phyloP scores from a whole-genome alignment of 2,329 filamentous ascomycete species.

The Xylariaceae sp. region DNA sequence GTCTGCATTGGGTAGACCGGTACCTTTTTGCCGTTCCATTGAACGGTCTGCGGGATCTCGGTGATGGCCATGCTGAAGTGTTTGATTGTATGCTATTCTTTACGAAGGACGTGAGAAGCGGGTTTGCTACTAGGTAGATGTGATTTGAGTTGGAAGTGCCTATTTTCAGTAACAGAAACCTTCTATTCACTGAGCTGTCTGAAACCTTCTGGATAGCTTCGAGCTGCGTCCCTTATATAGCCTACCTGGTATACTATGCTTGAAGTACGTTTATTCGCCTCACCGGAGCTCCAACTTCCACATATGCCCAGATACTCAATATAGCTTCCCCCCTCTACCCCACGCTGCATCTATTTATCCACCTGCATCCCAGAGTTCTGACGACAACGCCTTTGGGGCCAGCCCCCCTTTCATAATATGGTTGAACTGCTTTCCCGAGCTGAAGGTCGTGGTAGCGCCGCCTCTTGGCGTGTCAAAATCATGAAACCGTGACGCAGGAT shows the following conservation, averaged over 20 bases:
- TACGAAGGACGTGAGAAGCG: background rate
- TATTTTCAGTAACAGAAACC: too few species aligned
- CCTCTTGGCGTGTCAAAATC: slow-evolving; percentile 12
- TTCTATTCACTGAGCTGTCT: too few species aligned
- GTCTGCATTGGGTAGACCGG: slow-evolving; percentile 50
- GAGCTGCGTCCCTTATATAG: too few species aligned
- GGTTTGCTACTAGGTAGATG: background rate
- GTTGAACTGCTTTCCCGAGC: background rate
- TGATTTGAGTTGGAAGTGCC: too few species aligned
- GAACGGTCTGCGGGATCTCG: slow-evolving; percentile 39
- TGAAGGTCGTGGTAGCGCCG: slow-evolving; percentile 3
- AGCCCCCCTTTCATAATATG: background rate
- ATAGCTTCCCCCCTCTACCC: slow-evolving; percentile 15
- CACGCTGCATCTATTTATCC: slow-evolving; percentile 17
- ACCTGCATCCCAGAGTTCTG: background rate
- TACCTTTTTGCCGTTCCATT: slow-evolving; percentile 45
- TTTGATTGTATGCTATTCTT: background rate
- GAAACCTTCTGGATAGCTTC: too few species aligned
- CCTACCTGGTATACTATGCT: background rate
- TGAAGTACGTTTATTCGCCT: slow-evolving; percentile 7
- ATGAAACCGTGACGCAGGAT: background rate
- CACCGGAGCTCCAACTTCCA: slow-evolving; percentile 15
- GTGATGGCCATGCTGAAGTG: slow-evolving; percentile 30
- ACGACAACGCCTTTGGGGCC: background rate
- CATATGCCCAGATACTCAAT: slow-evolving; percentile 2